Conservation (phyloP, 257 asterid species). For the Penstemon eatonii region DNA sequence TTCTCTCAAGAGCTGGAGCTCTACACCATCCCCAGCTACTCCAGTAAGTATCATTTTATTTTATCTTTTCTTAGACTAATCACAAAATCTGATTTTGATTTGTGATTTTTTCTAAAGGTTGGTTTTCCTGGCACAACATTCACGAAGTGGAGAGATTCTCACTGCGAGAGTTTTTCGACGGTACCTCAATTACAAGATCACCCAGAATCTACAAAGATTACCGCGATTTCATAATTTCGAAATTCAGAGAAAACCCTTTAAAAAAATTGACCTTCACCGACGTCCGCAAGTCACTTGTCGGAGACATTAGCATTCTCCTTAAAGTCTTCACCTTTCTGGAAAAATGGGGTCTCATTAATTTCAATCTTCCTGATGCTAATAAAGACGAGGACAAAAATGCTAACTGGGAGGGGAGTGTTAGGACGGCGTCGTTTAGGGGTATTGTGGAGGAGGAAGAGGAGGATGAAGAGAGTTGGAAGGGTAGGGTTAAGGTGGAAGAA, state of each 20-base stretch:
- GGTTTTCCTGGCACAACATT: conserved; percentile 83
- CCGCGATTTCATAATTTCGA: conserved; percentile 77
- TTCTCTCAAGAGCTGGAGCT: conserved; percentile 58
- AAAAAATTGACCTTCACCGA: conserved; percentile 65
- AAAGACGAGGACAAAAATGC: background rate
- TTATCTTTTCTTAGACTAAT: conserved; percentile 21
- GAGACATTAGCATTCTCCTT: conserved; percentile 70
- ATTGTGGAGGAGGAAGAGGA: conserved; percentile 28
- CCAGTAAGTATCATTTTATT: conserved; percentile 52
- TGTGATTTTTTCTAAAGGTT: conserved; percentile 45
- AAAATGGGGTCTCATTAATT: conserved; percentile 92
- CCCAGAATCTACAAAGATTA: conserved; percentile 87
- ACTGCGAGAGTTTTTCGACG: conserved; percentile 76
- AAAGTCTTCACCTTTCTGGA: conserved; percentile 81
- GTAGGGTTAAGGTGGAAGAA: conserved; percentile 81
- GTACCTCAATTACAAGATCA: conserved; percentile 66
- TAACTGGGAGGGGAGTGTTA: conserved; percentile 21
- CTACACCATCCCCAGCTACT: conserved; percentile 86
- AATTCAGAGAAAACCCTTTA: conserved; percentile 73
- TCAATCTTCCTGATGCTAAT: conserved; percentile 34
- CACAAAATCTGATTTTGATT: conserved; percentile 13
- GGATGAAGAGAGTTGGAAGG: conserved; percentile 57
- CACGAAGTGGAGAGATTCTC: conserved; percentile 84
- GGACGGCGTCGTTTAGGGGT: conserved; percentile 24
- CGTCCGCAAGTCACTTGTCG: conserved; percentile 83